Percentiles rank a stretch among this genome's conserved stretches.
Evolutionary conservation across 2,329 filamentous ascomycete genomes (phyloP).

Genomic region (Diaporthe helianthi): DNA sequence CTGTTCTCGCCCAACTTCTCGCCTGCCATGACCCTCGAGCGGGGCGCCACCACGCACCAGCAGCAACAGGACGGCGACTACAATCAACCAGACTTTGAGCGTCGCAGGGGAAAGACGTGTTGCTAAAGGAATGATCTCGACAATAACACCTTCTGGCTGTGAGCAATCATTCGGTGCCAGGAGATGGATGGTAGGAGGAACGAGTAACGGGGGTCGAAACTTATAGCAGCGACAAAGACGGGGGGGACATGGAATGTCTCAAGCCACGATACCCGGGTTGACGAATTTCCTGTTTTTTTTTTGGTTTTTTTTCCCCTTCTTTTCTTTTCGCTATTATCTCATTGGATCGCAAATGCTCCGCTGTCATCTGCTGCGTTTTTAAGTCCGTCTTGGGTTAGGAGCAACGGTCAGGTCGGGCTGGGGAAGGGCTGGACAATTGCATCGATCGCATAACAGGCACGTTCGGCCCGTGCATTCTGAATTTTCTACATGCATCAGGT

Average conservation of each 20-base stretch:
- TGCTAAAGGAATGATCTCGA: constrained; percentile 18
- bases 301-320: neutral
- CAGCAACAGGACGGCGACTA: constrained; percentile 35
- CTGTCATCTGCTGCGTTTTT: neutral
- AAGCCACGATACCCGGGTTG: constrained; percentile 26
- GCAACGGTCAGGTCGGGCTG: constrained; percentile 17
- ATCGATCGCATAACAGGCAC: constrained; percentile 25
- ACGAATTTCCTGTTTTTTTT: constrained; percentile 16
- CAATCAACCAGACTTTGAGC: constrained; percentile 39
- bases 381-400: constrained; percentile 6
- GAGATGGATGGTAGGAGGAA: neutral
- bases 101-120: constrained; percentile 26
- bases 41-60: constrained; percentile 40
- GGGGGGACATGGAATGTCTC: constrained; percentile 3
- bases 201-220: neutral
- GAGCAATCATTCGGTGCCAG: neutral
- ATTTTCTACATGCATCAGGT: constrained; percentile 22
- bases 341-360: neutral
- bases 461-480: constrained; percentile 9
- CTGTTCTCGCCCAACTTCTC: constrained; percentile 65
- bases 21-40: constrained; percentile 57
- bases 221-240: neutral
- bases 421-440: neutral
- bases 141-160: neutral
- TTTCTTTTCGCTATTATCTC: neutral